Base-by-base conservation (phyloP, 2,329 filamentous ascomycete species). In the Myriosclerotinia curreyana region DNA sequence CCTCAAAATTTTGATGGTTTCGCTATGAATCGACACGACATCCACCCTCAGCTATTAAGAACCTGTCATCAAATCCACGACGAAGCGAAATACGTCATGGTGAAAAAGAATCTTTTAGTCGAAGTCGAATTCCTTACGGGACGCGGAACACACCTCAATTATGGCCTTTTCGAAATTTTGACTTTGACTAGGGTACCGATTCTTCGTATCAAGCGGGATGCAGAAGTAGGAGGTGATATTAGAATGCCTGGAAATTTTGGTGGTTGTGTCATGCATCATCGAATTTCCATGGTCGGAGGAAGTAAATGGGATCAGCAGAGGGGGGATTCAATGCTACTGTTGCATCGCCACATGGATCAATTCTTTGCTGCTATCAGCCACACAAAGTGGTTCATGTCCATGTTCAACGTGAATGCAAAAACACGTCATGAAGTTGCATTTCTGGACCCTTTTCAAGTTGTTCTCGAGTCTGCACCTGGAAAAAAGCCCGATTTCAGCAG, bases 361-460 rank as follows among this genome's bases (percentile, higher is more conserved):
- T 22, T 56, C 2, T 20, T 9, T 11, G 17, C 40, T 22, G 54
- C 54, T 46, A 34, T 56, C 11, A n/a, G 15, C 2, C 38, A 56
- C 17, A 34, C 40, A n/a, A 14, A 56, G 17, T 56, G 17, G 25
- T 31, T 46, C 3, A 15, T 34, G 14, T 17, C 34, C 36, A 20
- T 20, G 20, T 8, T 31, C 8, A 0, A n/a, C 5, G 11, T 0
- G 8, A 28, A 12, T 31, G n/a, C 17, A n/a, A 9, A 7, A 2
- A 20, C 42, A 44, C 1, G n/a, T 15, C 54, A 56, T 17, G 25
- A 46, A 2, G 14, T 56, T 17, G 31, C 22, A 46, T 40, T 56
- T 11, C 40, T 44, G n/a, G n/a, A 34, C 17, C 40, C 40, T 34
- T 44, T 56, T 28, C 36, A 31, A 31, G 28, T 31, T 12, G 38